Evolutionary conservation across 352 stramenopile genomes (phyloP).

Genomic region (Phytophthora quininea): DNA sequence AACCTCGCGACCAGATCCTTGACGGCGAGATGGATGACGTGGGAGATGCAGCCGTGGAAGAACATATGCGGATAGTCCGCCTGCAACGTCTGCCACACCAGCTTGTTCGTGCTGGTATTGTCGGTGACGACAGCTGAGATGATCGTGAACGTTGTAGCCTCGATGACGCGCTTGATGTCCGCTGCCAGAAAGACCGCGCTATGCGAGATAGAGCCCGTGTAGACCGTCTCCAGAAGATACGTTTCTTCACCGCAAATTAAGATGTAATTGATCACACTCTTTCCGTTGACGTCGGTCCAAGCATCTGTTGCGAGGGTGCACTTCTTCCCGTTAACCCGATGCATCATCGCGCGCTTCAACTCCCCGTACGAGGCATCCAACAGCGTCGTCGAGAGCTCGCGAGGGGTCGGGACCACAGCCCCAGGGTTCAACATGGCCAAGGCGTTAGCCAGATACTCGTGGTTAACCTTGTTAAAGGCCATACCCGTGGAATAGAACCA

Average conservation of each 20-base stretch:
- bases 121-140: constrained; percentile 12
- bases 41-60: constrained; percentile 3
- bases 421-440: not conserved
- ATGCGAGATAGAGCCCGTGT: constrained; percentile 10
- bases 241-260: not conserved
- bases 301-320: not conserved
- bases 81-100: constrained; percentile 1
- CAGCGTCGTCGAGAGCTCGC: not conserved
- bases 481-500: constrained; percentile 16
- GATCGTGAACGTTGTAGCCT: not conserved
- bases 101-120: constrained; percentile 5
- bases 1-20: not conserved
- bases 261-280: constrained; percentile 11
- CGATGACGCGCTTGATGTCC: constrained; percentile 6
- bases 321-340: not conserved
- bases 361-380: not conserved
- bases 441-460: not conserved
- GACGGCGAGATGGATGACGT: not conserved
- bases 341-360: not conserved
- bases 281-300: constrained; percentile 14
- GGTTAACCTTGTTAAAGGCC: constrained; percentile 12
- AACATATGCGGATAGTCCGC: not conserved
- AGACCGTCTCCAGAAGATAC: constrained; percentile 7
- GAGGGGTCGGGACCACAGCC: not conserved
- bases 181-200: not conserved